Evolutionary conservation across 345 rosid genomes (phyloP).

Genomic region (Hibiscus mutabilis): DNA sequence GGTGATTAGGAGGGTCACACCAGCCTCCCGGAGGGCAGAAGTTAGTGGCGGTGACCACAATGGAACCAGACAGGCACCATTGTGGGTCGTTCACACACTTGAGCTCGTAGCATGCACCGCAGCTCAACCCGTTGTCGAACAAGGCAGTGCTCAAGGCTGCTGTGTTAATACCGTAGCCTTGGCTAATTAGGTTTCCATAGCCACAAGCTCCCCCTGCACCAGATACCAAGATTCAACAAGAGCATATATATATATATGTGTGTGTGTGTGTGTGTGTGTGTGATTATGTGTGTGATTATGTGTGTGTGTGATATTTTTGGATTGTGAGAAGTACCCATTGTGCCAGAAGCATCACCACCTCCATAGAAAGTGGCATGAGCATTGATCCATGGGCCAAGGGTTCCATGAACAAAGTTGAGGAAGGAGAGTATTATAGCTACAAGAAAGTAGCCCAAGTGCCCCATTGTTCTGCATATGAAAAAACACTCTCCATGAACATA

Average conservation of each 20-base stretch:
- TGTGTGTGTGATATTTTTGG: too few relatives aligned
- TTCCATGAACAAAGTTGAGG: slow-evolving; percentile 7
- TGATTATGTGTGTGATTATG: too few relatives aligned
- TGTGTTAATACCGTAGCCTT: neutral
- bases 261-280: too few relatives aligned
- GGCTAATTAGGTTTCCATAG: neutral
- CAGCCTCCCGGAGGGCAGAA: neutral
- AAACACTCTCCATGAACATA: neutral
- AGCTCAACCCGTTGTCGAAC: neutral
- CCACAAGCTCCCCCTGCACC: neutral
- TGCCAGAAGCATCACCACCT: neutral
- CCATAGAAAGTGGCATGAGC: neutral
- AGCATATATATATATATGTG: too few relatives aligned
- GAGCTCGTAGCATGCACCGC: neutral
- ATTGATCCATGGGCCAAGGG: neutral
- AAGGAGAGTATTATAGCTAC: slow-evolving; percentile 21
- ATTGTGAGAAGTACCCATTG: neutral
- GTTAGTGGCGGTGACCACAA: neutral
- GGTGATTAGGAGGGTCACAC: neutral
- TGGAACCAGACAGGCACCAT: neutral
- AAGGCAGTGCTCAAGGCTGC: neutral
- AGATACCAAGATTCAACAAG: neutral
- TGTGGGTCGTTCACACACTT: neutral
- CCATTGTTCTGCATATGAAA: slow-evolving; percentile 21
- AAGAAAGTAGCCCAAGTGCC: slow-evolving; percentile 12